These are phyloP conservation scores for Phytopythium ostracodes DNA, from an alignment of 352 stramenopile species.

Conservation along the genomic window DNA sequence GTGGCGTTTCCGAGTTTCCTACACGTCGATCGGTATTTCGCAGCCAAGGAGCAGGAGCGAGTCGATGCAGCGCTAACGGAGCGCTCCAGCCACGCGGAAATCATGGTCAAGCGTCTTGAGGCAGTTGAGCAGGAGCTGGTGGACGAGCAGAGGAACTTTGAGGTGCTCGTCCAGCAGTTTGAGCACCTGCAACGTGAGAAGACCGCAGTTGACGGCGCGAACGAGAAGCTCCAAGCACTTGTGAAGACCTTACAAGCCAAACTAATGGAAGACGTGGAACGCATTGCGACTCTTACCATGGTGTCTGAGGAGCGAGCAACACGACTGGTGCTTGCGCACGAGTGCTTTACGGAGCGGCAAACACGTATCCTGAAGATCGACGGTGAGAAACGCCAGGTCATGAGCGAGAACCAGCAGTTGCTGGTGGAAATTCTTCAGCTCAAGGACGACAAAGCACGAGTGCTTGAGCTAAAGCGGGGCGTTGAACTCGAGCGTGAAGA, in stretches of 20 bases:
- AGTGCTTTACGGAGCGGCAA: neutral
- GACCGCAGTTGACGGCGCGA: neutral
- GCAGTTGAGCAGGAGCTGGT: constrained; percentile 62
- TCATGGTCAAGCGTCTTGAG: constrained; percentile 48
- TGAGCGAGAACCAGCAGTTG: constrained; percentile 40
- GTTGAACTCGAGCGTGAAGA: constrained; percentile 17
- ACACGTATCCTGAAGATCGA: constrained; percentile 11
- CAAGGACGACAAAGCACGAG: constrained; percentile 34
- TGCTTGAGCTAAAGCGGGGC: constrained; percentile 27
- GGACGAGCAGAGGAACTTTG: constrained; percentile 69
- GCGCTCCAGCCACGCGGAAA: constrained; percentile 22
- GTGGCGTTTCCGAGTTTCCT: constrained; percentile 42
- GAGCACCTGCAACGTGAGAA: constrained; percentile 37
- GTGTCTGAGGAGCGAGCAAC: neutral
- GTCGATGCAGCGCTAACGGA: constrained; percentile 20
- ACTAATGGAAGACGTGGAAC: neutral
- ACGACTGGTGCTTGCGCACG: neutral
- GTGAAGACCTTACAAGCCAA: neutral
- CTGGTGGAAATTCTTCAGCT: constrained; percentile 44
- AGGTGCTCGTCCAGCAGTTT: constrained; percentile 54
- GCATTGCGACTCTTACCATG: neutral
- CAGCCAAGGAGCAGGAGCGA: constrained; percentile 15
- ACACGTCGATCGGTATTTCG: constrained; percentile 46
- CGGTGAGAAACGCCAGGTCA: constrained; percentile 17
- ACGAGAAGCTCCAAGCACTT: neutral